Conservation (phyloP, 2,329 filamentous ascomycete genomes). For the Cercospora berteroae region DNA sequence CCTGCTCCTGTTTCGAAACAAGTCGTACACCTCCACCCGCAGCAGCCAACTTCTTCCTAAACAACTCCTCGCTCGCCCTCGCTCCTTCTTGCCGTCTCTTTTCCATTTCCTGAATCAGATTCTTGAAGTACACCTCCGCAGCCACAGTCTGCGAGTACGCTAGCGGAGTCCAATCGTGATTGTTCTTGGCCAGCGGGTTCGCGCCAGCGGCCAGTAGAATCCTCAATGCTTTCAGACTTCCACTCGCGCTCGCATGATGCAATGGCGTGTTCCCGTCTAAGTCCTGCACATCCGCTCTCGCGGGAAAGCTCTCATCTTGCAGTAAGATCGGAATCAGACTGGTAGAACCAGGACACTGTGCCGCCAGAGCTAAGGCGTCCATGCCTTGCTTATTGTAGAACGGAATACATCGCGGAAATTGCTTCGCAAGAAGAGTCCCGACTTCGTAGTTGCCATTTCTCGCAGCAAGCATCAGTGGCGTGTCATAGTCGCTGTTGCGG, state of each 20-base stretch:
- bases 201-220: conserved; percentile 77
- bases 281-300: conserved; percentile 48
- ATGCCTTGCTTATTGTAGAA: conserved; percentile 66
- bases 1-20: conserved; percentile 25
- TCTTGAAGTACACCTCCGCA: conserved; percentile 80
- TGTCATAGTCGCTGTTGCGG: conserved; percentile 76
- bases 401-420: conserved; percentile 62
- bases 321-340: conserved; percentile 46
- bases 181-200: conserved; percentile 68
- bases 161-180: conserved; percentile 79
- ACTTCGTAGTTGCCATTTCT: conserved; percentile 67
- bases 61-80: conserved; percentile 35
- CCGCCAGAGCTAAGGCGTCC: conserved; percentile 57
- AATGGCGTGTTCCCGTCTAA: conserved; percentile 78
- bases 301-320: conserved; percentile 36
- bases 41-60: conserved; percentile 29
- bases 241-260: conserved; percentile 81
- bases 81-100: conserved; percentile 53
- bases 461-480: conserved; percentile 77
- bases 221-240: conserved; percentile 72
- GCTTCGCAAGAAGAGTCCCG: conserved; percentile 67
- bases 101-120: conserved; percentile 69
- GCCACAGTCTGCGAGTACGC: conserved; percentile 78
- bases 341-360: conserved; percentile 37
- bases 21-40: conserved; percentile 29